Percentiles rank a stretch among this genome's conserved stretches.
Evolutionary conservation across 805 yeast species (phyloP).

Genomic region (Hyphopichia homilentoma): DNA sequence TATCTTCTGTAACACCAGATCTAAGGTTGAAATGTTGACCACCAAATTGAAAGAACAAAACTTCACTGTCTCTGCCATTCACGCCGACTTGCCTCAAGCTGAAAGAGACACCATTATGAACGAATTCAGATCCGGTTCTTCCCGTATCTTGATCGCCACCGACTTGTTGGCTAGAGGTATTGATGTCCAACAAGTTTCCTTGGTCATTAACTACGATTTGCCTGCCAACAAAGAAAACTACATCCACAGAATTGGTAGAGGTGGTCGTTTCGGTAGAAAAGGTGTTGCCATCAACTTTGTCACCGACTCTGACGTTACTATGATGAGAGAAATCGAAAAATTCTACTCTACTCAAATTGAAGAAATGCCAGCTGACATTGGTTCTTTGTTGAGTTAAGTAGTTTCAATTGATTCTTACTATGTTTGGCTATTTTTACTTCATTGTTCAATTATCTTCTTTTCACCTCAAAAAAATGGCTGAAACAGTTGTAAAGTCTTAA

Average conservation of each 20-base stretch:
- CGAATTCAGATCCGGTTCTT: slow-evolving; percentile 91
- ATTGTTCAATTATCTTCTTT: too few species aligned
- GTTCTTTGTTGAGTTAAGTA: slow-evolving; percentile 43
- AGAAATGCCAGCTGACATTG: slow-evolving; percentile 84
- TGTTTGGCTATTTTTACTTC: too few species aligned
- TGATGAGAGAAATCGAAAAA: slow-evolving; percentile 81
- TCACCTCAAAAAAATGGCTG: too few species aligned
- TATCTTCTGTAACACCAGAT: slow-evolving; percentile 93
- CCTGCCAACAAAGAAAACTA: slow-evolving; percentile 90
- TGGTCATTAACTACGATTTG: slow-evolving; percentile 91
- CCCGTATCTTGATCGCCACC: slow-evolving; percentile 88
- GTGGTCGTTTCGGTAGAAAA: slow-evolving; percentile 98
- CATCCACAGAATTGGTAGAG: slow-evolving; percentile 96
- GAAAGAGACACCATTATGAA: slow-evolving; percentile 95
- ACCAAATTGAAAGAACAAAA: slow-evolving; percentile 70
- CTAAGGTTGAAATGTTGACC: slow-evolving; percentile 88
- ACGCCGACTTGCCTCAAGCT: slow-evolving; percentile 90
- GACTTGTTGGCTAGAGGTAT: slow-evolving; percentile 98
- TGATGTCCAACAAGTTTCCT: slow-evolving; percentile 95
- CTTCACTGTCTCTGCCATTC: slow-evolving; percentile 92
- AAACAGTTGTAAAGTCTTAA: too few species aligned
- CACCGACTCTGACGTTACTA: slow-evolving; percentile 71
- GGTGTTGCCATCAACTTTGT: slow-evolving; percentile 96
- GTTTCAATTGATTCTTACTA: too few species aligned
- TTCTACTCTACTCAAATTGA: slow-evolving; percentile 86